Evolutionary conservation across 495 filamentous ascomycete species (phyloP).

Genomic region (Penicillium diatomitis): DNA sequence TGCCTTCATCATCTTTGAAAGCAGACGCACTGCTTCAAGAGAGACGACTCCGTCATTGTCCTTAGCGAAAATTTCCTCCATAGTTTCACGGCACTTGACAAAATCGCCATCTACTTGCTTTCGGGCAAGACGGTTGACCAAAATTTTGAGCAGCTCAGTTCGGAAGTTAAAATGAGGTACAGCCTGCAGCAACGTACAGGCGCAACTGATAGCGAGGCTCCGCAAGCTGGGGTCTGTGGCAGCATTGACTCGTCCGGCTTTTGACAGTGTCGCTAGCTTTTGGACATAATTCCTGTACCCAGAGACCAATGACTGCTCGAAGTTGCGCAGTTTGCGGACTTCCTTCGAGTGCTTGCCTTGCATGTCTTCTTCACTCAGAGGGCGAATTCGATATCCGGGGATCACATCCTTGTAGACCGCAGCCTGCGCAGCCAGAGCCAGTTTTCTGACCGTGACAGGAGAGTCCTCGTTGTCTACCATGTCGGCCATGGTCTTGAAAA

Average conservation of each 20-base stretch:
- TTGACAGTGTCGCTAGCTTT: slow-evolving; percentile 55
- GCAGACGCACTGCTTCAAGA: slow-evolving; percentile 72
- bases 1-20: slow-evolving; percentile 91
- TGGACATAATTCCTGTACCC: slow-evolving; percentile 79
- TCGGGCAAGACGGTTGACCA: slow-evolving; percentile 71
- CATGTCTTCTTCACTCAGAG: slow-evolving; percentile 60
- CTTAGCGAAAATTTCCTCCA: slow-evolving; percentile 74
- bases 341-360: slow-evolving; percentile 83
- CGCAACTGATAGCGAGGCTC: slow-evolving; percentile 74
- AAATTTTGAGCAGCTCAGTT: slow-evolving; percentile 71
- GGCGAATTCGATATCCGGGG: slow-evolving; percentile 89
- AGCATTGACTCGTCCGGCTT: slow-evolving; percentile 32
- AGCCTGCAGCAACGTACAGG: slow-evolving; percentile 62
- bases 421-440: slow-evolving; percentile 75
- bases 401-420: slow-evolving; percentile 95
- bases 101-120: slow-evolving; percentile 62
- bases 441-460: slow-evolving; percentile 67
- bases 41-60: slow-evolving; percentile 85
- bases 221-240: slow-evolving; percentile 35
- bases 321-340: slow-evolving; percentile 66
- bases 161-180: slow-evolving; percentile 98
- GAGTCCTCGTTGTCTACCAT: slow-evolving; percentile 48
- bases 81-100: slow-evolving; percentile 64
- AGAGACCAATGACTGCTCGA: slow-evolving; percentile 72
- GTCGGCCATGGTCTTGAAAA: slow-evolving; percentile 67